Evolutionary conservation across 1,284 basidiomycete species (phyloP), one percentile per base, ranked within the genome.

Genomic region (Entoloma clypeatum): DNA sequence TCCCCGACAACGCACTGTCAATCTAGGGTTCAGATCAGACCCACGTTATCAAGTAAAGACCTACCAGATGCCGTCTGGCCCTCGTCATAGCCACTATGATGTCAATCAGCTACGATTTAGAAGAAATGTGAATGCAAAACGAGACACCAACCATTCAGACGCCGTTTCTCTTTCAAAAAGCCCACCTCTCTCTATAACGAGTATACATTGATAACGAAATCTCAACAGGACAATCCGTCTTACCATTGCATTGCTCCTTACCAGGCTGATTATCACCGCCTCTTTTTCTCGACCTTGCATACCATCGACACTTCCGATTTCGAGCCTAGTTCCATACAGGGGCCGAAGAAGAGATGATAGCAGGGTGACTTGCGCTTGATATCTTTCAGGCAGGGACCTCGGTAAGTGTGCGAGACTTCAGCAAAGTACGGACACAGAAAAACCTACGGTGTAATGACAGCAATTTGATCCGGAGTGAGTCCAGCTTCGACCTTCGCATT

Each of bases 231-330:
- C n/a, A 29, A 35, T 17, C 35, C 6, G n/a, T 49, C 67, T 4
- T 47, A 83, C 86, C 60, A 74, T 80, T 40, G 86, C 78, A 55
- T 96, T 97, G 52, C 89, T 92, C 30, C 93, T 71, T 1, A 95
- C 92, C 4, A 97, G 75, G 49, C 80, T 89, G 41, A 97, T 85
- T 17, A 96, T 79, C 30, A 96, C 79, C 0, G 90, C 91, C 41
- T 96, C 87, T 52, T 89, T 88, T 63, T 95, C 91, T 38, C 93
- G 78, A 0, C 93, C 92, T 66, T 96, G 93, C 79, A 95, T 87
- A 0, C 91, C 92, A 56, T 96, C 92, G 1, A 95, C 90, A 1
- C 85, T 91, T 1, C 92, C 92, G 36, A 94, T 90, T 50, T 94
- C 92, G 3, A 95, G 72, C 11, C 77, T 75, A 0, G 77, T 72